A percentile compares a stretch with the other conserved stretches of the same genome.
phyloP scores from a whole-genome alignment of 176 grass and related monocot genomes.

The Rhynchospora breviuscula region DNA sequence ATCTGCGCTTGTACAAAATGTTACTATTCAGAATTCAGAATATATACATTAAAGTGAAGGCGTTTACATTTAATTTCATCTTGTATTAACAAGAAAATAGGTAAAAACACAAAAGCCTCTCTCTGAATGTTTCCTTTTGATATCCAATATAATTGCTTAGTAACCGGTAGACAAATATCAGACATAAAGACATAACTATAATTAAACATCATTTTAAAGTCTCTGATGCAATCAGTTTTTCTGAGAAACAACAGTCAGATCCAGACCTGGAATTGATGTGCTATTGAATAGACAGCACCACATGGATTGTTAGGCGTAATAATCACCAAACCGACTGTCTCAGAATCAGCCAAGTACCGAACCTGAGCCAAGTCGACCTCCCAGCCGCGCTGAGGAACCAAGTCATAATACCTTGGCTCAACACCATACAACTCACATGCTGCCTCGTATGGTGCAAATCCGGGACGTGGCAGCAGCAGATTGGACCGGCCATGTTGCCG shows the following conservation, averaged over 20 bases:
- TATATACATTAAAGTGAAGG: not conserved
- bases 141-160: not conserved
- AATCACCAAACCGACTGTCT: slow-evolving; percentile 63
- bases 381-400: slow-evolving; percentile 46
- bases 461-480: slow-evolving; percentile 68
- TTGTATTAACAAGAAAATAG: not conserved
- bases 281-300: slow-evolving; percentile 43
- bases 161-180: not conserved
- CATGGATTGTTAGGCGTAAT: slow-evolving; percentile 95
- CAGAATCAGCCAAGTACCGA: slow-evolving; percentile 23
- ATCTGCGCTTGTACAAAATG: slow-evolving; percentile 34
- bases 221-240: not conserved
- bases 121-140: not conserved
- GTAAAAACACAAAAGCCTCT: not conserved
- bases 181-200: not conserved
- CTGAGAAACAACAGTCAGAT: not conserved
- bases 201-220: not conserved
- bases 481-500: slow-evolving; percentile 35
- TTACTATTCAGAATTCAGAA: slow-evolving; percentile 1
- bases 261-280: slow-evolving; percentile 56
- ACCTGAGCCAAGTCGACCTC: slow-evolving; percentile 52
- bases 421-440: slow-evolving; percentile 62
- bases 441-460: slow-evolving; percentile 68
- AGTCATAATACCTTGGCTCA: slow-evolving; percentile 68
- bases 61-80: too few species aligned